phyloP scores from a whole-genome alignment of 768 basidiomycete species.

The Stropharia rugosoannulata region DNA sequence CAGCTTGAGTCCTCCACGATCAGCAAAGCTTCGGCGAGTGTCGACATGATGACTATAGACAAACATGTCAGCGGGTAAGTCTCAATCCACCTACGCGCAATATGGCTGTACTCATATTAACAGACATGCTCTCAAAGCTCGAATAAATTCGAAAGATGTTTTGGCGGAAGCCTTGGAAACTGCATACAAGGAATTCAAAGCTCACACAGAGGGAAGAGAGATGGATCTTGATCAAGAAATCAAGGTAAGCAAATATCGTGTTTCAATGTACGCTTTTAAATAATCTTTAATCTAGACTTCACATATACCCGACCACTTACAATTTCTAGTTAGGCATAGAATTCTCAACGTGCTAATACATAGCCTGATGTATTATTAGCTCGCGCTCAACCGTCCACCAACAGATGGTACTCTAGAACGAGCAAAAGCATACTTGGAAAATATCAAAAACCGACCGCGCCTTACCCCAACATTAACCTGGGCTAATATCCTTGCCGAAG shows the following conservation, averaged over 20 bases:
- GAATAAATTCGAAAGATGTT: slow-evolving; percentile 60
- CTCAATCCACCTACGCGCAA: not conserved
- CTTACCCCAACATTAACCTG: slow-evolving; percentile 56
- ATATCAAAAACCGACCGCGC: slow-evolving; percentile 42
- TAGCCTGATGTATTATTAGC: slow-evolving; percentile 31
- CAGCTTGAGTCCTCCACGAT: slow-evolving; percentile 54
- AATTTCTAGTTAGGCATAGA: slow-evolving; percentile 58
- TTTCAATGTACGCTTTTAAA: not conserved
- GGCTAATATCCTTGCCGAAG: slow-evolving; percentile 77
- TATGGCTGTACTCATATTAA: slow-evolving; percentile 6
- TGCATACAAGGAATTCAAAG: slow-evolving; percentile 52
- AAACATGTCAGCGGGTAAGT: slow-evolving; percentile 60
- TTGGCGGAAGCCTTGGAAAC: slow-evolving; percentile 60
- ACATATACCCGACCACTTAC: slow-evolving; percentile 69
- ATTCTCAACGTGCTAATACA: not conserved
- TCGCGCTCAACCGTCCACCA: slow-evolving; percentile 56
- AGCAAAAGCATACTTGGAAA: slow-evolving; percentile 55
- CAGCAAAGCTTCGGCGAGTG: slow-evolving; percentile 54
- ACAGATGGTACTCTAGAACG: slow-evolving; percentile 43
- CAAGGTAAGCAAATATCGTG: slow-evolving; percentile 38
- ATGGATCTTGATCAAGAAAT: slow-evolving; percentile 68
- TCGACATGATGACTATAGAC: slow-evolving; percentile 56
- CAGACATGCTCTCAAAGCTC: slow-evolving; percentile 67
- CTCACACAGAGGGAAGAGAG: slow-evolving; percentile 40
- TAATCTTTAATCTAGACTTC: slow-evolving; percentile 39